A percentile compares a stretch with the other conserved stretches of the same genome.
phyloP scores from a whole-genome alignment of 257 asterid genomes.

The Cordia subcordata region DNA sequence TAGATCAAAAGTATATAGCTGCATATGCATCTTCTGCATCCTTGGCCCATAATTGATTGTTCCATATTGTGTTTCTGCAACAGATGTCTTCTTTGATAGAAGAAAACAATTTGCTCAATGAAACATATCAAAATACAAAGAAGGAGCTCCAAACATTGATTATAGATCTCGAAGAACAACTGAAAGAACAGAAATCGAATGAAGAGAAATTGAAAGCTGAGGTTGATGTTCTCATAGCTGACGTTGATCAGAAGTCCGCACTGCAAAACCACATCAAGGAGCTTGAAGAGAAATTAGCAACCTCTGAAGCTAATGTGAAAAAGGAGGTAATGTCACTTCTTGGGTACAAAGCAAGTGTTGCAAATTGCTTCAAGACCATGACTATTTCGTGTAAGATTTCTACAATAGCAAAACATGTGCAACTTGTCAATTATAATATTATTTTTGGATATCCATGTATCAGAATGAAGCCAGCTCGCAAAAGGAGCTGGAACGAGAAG shows the following conservation, averaged over 20 bases:
- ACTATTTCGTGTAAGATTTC: too few species aligned
- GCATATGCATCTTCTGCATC: not conserved
- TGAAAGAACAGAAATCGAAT: constrained; percentile 55
- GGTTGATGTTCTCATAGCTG: constrained; percentile 46
- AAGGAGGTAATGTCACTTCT: constrained; percentile 44
- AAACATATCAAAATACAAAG: constrained; percentile 62
- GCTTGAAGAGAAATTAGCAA: constrained; percentile 56
- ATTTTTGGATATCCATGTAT: not conserved
- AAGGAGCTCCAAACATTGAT: constrained; percentile 67
- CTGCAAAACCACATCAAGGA: constrained; percentile 56
- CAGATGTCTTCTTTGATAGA: constrained; percentile 74
- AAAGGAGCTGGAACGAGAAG: constrained; percentile 51
- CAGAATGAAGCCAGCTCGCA: constrained; percentile 56
- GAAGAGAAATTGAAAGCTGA: constrained; percentile 57
- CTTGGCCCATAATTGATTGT: constrained; percentile 4
- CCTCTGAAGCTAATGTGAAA: constrained; percentile 37
- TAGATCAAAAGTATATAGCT: not conserved
- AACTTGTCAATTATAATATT: not conserved
- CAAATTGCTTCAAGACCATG: too few species aligned
- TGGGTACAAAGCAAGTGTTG: not conserved
- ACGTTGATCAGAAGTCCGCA: constrained; percentile 45
- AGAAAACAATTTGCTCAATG: constrained; percentile 60
- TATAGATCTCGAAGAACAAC: constrained; percentile 58
- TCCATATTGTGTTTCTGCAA: constrained; percentile 2
- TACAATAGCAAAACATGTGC: not conserved